Evolutionary conservation across 148 eudicot species (phyloP), one percentile per base, ranked within the genome.

Genomic region (Pouteria glomerata): DNA sequence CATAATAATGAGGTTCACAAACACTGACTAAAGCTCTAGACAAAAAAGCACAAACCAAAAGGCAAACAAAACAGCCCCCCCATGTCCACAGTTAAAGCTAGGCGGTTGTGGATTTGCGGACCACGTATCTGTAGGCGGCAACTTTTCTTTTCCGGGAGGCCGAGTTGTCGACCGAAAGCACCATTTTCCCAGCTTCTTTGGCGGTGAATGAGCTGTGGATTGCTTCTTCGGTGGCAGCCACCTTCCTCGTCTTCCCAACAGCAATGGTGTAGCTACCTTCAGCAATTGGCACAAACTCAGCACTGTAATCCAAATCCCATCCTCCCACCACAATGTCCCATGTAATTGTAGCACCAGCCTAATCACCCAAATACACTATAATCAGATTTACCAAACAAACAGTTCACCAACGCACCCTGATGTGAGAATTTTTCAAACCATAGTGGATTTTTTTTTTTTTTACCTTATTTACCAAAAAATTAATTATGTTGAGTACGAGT

Each of bases 261-360:
- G 93, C 87, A 16, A 94, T 73, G 50, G 84, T 80, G 86, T 94
- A 94, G 84, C 96, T 79, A 30, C 82, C 91, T 70, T 83, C 75
- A 0, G 89, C 87, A 35, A 65, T 82, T 0, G 98, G 98, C 63
- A 82, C 85, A 77, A 87, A 94, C 73, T 94, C 97, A 2, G 83
- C 95, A 57, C 89, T 79, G 85, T 94, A 94, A 8, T 89, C 96
- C 74, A 94, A 68, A 41, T 94, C 98, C 98, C 98, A 94, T n/a
- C 96, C 93, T 64, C 96, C 97, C 18, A 94, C 98, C 61, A 88
- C 97, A 51, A 94, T 81, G 76, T 94, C 98, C 98, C 97, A 91
- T 70, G 90, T 82, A 51, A 94, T 91, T 34, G 97, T 91, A 57
- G 97, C 87, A 21, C 93, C 96, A 15, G 68, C 97, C 98, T 93